Conservation (phyloP, 805 yeast species). For the Monosporozyma siamensis region DNA sequence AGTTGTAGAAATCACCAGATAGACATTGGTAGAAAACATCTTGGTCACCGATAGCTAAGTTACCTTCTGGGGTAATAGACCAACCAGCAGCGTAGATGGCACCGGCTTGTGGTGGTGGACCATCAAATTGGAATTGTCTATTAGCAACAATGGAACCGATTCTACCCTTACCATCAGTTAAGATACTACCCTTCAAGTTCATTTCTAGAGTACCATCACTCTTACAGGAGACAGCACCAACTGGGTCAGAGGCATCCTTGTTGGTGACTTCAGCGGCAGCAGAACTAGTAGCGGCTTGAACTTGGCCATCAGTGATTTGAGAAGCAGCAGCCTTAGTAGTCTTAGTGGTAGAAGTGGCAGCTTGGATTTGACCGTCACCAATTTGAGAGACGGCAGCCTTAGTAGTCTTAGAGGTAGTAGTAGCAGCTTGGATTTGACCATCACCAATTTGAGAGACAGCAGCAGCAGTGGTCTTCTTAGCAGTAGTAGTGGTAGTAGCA, state of each 20-base stretch:
- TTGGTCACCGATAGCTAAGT: constrained; percentile 53
- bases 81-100: constrained; percentile 64
- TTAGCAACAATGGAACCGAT: constrained; percentile 73
- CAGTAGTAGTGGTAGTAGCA: constrained; percentile 27
- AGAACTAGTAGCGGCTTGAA: constrained; percentile 39
- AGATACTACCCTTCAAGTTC: constrained; percentile 41
- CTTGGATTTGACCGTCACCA: constrained; percentile 47
- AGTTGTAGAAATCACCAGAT: constrained; percentile 70
- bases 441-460: constrained; percentile 39
- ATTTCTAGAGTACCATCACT: constrained; percentile 45
- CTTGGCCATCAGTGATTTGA: constrained; percentile 53
- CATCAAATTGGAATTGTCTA: constrained; percentile 81
- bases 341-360: constrained; percentile 29
- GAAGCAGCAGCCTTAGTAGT: constrained; percentile 26
- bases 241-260: constrained; percentile 28
- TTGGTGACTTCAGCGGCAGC: constrained; percentile 25
- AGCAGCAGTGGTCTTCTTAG: constrained; percentile 19
- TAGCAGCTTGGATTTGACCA: constrained; percentile 40
- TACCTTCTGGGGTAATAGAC: constrained; percentile 45
- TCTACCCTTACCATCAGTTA: constrained; percentile 56
- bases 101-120: constrained; percentile 81
- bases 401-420: constrained; percentile 31
- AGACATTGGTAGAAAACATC: constrained; percentile 63
- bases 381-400: constrained; percentile 42
- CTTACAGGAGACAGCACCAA: constrained; percentile 35